Conservation (phyloP, 176 grass and related monocot species). For the Tillandsia leiboldiana region DNA sequence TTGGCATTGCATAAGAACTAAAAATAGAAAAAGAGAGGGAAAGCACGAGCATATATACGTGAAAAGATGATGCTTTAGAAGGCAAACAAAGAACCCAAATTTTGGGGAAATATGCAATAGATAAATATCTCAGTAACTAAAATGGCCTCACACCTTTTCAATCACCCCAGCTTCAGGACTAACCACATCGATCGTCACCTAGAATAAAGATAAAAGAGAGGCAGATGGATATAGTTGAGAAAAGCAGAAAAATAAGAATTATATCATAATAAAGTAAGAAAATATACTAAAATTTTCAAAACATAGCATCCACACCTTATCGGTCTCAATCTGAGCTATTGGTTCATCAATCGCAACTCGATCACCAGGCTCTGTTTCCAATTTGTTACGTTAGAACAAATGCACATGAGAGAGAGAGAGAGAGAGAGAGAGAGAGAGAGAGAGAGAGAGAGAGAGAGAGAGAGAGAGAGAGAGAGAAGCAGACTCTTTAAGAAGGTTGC, state of each 20-base stretch:
- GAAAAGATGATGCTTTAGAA: no score
- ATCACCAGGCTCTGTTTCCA: conserved; percentile 71
- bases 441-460: conserved; percentile 1
- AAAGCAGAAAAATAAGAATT: neutral
- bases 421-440: conserved; percentile 2
- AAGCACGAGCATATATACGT: no score
- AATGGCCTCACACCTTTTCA: conserved; percentile 48
- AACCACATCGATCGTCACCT: conserved; percentile 93
- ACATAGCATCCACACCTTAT: conserved; percentile 42
- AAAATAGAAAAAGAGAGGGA: no score
- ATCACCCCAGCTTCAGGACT: conserved; percentile 84
- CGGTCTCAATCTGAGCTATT: conserved; percentile 98
- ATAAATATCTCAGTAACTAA: no score
- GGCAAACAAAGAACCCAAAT: no score
- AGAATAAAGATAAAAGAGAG: conserved; percentile 4
- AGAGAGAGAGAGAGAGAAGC: conserved; percentile 6
- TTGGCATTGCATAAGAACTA: no score
- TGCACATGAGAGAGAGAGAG: conserved; percentile 2
- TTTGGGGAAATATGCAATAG: no score
- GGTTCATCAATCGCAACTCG: conserved; percentile 76
- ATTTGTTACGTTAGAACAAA: neutral
- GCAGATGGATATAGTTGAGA: conserved; percentile 1
- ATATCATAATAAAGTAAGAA: neutral
- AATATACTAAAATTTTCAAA: neutral
- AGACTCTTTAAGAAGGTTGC: conserved; percentile 91